Conservation (phyloP, 352 stramenopile genomes). For the Phytophthora kernoviae region DNA sequence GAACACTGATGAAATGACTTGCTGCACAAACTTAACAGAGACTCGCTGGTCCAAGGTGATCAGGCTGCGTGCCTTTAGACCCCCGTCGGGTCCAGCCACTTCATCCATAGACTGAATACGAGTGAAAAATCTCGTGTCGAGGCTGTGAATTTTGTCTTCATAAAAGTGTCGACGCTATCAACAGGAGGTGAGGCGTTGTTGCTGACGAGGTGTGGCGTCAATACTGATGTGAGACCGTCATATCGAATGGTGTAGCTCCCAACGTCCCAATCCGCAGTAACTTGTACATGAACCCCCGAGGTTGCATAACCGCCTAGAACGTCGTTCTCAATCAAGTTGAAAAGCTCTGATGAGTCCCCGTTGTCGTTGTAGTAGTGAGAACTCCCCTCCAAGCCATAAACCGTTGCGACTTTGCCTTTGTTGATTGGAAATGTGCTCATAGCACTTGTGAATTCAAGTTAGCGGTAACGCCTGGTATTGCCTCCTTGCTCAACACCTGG, state of each 20-base stretch:
- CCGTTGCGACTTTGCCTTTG: neutral
- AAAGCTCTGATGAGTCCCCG: constrained; percentile 7
- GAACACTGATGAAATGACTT: constrained; percentile 3
- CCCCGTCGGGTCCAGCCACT: constrained; percentile 5
- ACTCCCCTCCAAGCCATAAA: neutral
- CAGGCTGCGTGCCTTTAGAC: neutral
- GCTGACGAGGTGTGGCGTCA: constrained; percentile 2
- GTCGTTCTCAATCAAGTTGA: constrained; percentile 17
- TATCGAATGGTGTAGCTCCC: constrained; percentile 11
- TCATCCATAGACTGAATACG: constrained; percentile 1
- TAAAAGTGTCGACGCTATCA: neutral
- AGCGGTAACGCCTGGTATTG: neutral
- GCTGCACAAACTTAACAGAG: neutral
- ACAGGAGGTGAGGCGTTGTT: neutral
- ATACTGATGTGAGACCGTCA: constrained; percentile 2
- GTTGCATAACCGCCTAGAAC: constrained; percentile 12
- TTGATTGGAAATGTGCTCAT: constrained; percentile 5
- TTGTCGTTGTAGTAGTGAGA: constrained; percentile 11
- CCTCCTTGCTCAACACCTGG: constrained; percentile 2
- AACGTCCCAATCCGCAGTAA: neutral
- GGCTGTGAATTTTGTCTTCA: constrained; percentile 9
- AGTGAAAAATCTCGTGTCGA: neutral
- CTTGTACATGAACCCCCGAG: constrained; percentile 5
- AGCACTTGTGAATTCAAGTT: constrained; percentile 13
- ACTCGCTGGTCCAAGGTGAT: neutral